phyloP scores from a whole-genome alignment of 164 flowering plant genomes.

The Aristolochia contorta region DNA sequence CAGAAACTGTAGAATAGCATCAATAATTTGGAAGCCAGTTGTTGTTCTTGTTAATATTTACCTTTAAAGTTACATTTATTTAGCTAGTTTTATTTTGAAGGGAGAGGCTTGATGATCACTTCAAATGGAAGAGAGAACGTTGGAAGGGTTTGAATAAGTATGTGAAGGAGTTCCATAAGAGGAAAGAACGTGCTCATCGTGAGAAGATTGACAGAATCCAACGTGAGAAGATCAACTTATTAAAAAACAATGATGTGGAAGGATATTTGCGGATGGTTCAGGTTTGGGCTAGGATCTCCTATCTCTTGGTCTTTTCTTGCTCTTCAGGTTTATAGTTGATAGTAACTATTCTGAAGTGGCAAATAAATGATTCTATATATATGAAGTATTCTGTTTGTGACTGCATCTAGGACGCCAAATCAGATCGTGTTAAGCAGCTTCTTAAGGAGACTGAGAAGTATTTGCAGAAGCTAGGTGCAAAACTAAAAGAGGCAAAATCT shows the following conservation, averaged over 20 bases:
- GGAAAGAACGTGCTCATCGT: conserved; percentile 85
- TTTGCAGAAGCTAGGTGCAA: conserved; percentile 92
- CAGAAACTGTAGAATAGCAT: background rate
- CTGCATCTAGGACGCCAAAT: conserved; percentile 78
- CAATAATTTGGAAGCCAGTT: background rate
- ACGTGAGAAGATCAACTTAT: conserved; percentile 91
- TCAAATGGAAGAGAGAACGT: conserved; percentile 83
- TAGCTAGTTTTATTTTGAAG: background rate
- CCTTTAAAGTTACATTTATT: no score
- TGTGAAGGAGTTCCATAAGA: conserved; percentile 93
- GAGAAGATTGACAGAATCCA: conserved; percentile 98
- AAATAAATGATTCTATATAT: background rate
- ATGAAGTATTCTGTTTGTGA: background rate
- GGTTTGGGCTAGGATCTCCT: conserved; percentile 26
- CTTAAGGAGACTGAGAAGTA: conserved; percentile 97
- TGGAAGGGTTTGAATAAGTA: conserved; percentile 83
- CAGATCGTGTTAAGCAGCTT: conserved; percentile 91
- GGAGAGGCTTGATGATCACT: conserved; percentile 72
- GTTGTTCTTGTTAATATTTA: no score
- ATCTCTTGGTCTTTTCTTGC: background rate
- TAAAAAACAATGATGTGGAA: conserved; percentile 98
- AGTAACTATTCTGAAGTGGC: background rate
- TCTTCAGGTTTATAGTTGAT: background rate
- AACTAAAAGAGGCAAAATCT: conserved; percentile 72
- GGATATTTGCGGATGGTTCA: conserved; percentile 99